Evolutionary conservation across 768 basidiomycete genomes (phyloP).

Genomic region (Mycena pura): DNA sequence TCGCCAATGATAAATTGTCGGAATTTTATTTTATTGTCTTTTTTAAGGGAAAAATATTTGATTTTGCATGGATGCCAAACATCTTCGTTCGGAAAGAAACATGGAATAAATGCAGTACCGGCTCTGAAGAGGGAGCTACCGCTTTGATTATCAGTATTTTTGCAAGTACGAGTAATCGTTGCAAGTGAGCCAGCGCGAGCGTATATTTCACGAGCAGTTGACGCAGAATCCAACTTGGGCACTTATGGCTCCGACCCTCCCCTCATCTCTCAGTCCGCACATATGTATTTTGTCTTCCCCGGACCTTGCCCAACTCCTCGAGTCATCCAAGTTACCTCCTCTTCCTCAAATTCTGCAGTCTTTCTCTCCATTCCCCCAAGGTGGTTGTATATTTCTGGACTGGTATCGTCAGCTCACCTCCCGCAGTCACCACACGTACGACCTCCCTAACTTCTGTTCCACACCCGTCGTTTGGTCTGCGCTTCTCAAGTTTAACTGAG

Average conservation of each 20-base stretch:
- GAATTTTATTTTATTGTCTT: no score
- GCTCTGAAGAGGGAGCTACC: no score
- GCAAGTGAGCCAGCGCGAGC: no score
- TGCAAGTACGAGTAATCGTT: no score
- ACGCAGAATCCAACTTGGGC: no score
- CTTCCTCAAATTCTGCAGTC: constrained; percentile 81
- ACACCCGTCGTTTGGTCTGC: constrained; percentile 74
- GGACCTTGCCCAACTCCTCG: constrained; percentile 70
- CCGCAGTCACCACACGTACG: constrained; percentile 78
- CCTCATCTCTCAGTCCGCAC: constrained; percentile 82
- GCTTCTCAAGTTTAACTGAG: constrained; percentile 79
- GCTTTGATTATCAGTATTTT: no score
- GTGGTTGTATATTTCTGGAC: constrained; percentile 43
- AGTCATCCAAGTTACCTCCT: constrained; percentile 65
- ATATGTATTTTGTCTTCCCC: constrained; percentile 75
- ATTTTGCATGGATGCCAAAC: no score
- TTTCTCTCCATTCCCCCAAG: constrained; percentile 84
- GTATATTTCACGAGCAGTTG: no score
- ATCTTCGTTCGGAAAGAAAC: no score
- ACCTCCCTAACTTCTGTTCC: constrained; percentile 72
- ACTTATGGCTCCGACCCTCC: constrained; percentile 66
- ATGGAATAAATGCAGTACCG: no score
- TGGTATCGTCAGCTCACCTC: constrained; percentile 9
- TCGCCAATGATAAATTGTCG: no score
- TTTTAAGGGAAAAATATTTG: no score